Evolutionary conservation across 73 alveolate species (phyloP).

Genomic region (Paramecium primaurelia): DNA sequence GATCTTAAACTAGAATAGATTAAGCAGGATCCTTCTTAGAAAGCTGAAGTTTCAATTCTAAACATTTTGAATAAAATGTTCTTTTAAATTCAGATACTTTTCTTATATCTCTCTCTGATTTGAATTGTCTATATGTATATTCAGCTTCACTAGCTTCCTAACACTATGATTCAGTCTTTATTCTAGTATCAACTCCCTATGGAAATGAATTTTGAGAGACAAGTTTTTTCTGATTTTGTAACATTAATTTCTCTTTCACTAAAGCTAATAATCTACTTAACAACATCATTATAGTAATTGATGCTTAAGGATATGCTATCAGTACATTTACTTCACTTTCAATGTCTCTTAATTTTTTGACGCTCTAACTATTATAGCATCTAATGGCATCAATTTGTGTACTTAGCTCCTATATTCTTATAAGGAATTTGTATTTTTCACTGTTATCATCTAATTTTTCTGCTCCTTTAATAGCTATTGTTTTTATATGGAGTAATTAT

Average conservation of each 20-base stretch:
- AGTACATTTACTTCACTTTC: neutral
- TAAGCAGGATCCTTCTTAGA: neutral
- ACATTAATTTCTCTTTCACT: neutral
- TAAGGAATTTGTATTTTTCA: neutral
- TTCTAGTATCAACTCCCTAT: neutral
- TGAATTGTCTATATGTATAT: neutral
- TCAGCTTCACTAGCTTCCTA: neutral
- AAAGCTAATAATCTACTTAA: neutral
- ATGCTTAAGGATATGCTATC: neutral
- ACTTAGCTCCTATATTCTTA: neutral
- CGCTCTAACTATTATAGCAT: neutral
- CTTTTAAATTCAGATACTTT: neutral
- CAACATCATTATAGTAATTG: neutral
- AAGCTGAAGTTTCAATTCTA: neutral
- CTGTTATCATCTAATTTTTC: neutral
- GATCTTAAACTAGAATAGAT: neutral
- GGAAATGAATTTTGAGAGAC: neutral
- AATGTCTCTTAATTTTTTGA: neutral
- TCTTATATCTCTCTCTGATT: neutral
- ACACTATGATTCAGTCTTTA: neutral
- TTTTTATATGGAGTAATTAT: neutral
- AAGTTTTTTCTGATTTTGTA: neutral
- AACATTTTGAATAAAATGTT: neutral
- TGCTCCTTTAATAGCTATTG: neutral
- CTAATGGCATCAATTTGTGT: neutral